Base-by-base conservation (phyloP, 2,329 filamentous ascomycete species). In the Aschersonia sp. region DNA sequence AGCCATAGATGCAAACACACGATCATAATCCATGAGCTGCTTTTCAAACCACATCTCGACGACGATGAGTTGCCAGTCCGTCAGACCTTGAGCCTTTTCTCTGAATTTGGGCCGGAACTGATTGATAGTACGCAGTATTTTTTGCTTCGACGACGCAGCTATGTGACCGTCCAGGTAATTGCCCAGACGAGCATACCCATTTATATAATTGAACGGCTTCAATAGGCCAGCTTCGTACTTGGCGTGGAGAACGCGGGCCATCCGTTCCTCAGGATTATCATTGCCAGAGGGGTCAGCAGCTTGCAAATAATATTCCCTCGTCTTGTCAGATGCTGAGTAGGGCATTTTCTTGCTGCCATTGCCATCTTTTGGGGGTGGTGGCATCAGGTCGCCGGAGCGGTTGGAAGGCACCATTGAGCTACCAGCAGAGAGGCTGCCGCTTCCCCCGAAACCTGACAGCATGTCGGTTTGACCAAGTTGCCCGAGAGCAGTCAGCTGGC, bases 41-140 rank as follows among this genome's bases (percentile, higher is more conserved):
- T 85, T 81, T 65, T 98, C 92, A 60, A 98, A 97, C 90, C 92
- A 97, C 87, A 97, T 96, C 67, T 98, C 92, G 9, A 97, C 90
- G 50, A 89, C 80, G 31, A 97, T 83, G 30, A 98, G 78, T 64
- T 98, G 87, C 62, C 96, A 85, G 64, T 98, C 92, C 2, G 87
- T 96, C 60, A 97, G 71, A 35, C 76, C 82, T 54, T 97, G 88
- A 62, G 94, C 90, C 67, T 94, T 88, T 65, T 97, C 90, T 52
- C 92, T 78, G 60, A 98, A 98, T 60, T 94, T 95, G 12, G 92
- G 92, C 43, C 92, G 76, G 66, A 98, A 98, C 49, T 86, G 83
- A 64, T 95, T 87, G 42, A 98, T 76, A 59, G 95, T 90, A 51
- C 87, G 81, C 43, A 95, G 69, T 52, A 98, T 96, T 68, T 94